These are phyloP conservation scores for Pseudopithomyces maydicus DNA, from an alignment of 2,329 filamentous ascomycete species.

Conservation along the genomic window DNA sequence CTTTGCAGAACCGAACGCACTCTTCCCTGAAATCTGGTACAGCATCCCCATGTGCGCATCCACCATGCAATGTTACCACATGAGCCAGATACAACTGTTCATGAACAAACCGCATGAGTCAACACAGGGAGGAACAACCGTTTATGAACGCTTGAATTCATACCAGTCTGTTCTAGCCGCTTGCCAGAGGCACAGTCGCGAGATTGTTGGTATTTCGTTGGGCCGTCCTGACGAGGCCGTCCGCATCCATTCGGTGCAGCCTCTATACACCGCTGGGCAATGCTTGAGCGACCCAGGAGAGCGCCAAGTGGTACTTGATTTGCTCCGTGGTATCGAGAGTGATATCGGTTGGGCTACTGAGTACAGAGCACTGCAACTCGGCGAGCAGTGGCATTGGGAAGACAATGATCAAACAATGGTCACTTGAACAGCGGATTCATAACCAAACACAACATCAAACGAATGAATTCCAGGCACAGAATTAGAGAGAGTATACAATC, in stretches of 20 bases:
- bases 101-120: slow-evolving; percentile 65
- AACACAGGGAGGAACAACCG: slow-evolving; percentile 56
- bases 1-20: slow-evolving; percentile 36
- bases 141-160: slow-evolving; percentile 59
- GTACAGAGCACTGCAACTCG: slow-evolving; percentile 62
- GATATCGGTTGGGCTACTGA: slow-evolving; percentile 69
- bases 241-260: slow-evolving; percentile 63
- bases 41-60: slow-evolving; percentile 67
- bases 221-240: slow-evolving; percentile 61
- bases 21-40: slow-evolving; percentile 67
- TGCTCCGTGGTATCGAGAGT: slow-evolving; percentile 64
- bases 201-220: slow-evolving; percentile 66
- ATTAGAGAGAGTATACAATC: too few species aligned
- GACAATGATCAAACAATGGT: slow-evolving; percentile 23
- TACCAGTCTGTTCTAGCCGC: slow-evolving; percentile 63
- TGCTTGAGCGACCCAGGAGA: slow-evolving; percentile 61
- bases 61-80: slow-evolving; percentile 69
- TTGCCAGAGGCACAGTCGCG: slow-evolving; percentile 62
- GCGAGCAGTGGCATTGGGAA: slow-evolving; percentile 53
- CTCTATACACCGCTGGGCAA: slow-evolving; percentile 66
- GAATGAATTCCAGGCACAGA: too few species aligned
- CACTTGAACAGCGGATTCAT: slow-evolving; percentile 1
- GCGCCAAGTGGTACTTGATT: slow-evolving; percentile 58
- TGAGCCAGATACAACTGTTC: slow-evolving; percentile 65
- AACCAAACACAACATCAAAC: too few species aligned